Evolutionary conservation across 2,329 filamentous ascomycete genomes (phyloP).

Genomic region (Apiospora arundinis): DNA sequence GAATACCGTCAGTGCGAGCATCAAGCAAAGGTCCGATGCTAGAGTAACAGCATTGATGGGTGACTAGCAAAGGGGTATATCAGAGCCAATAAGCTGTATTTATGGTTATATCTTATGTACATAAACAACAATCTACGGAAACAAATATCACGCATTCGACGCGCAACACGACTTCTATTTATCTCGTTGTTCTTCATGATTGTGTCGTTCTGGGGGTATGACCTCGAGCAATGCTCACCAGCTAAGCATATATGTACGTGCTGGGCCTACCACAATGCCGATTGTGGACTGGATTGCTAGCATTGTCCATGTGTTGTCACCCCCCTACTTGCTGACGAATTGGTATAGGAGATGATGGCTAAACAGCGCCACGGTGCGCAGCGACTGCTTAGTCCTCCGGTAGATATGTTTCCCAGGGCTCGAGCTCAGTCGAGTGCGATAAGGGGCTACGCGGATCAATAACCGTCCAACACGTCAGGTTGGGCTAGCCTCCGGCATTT

Average conservation of each 20-base stretch:
- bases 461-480: not conserved
- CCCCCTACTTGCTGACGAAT: not conserved
- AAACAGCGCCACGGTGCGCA: not conserved
- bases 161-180: not conserved
- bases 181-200: not conserved
- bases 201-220: not conserved
- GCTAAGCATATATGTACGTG: not conserved
- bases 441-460: not conserved
- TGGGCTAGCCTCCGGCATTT: not conserved
- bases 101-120: not conserved
- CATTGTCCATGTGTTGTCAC: not conserved
- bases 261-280: not conserved
- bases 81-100: not conserved
- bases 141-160: not conserved
- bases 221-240: not conserved
- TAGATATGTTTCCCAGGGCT: not conserved
- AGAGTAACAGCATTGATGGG: not conserved
- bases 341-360: not conserved
- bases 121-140: not conserved
- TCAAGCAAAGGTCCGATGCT: not conserved
- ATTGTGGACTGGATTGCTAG: not conserved
- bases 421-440: too few species aligned
- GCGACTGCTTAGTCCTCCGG: not conserved
- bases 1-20: not conserved
- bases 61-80: not conserved